Evolutionary conservation across 179 eudicot genomes (phyloP).

Genomic region (Monotropa hypopitys): DNA sequence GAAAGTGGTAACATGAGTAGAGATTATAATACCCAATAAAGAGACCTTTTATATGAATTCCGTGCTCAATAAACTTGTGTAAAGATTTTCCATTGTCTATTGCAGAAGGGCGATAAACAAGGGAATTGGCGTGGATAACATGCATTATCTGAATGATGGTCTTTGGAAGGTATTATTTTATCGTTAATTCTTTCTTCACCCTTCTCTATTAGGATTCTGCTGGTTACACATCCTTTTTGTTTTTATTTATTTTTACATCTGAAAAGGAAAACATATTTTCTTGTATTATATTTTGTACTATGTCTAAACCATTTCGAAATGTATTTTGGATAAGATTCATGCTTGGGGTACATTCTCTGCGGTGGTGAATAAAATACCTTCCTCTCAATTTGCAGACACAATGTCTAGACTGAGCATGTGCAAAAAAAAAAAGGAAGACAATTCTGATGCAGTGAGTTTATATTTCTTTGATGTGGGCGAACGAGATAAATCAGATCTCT

Average conservation of each 20-base stretch:
- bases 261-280: too few relatives aligned
- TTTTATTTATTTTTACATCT: too few relatives aligned
- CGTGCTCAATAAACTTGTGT: neutral
- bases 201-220: neutral
- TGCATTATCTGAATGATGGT: constrained; percentile 96
- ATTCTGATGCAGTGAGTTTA: neutral
- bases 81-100: constrained; percentile 7
- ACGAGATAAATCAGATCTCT: neutral
- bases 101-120: constrained; percentile 86
- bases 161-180: constrained; percentile 83
- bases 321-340: too few relatives aligned
- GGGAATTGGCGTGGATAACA: constrained; percentile 90
- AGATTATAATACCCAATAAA: neutral
- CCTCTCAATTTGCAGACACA: constrained; percentile 43
- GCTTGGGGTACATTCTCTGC: neutral
- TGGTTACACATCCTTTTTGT: neutral
- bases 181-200: neutral
- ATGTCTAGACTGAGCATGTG: constrained; percentile 29
- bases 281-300: neutral
- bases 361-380: neutral
- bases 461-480: neutral
- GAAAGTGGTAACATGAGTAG: neutral
- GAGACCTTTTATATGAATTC: neutral
- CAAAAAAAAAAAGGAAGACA: neutral
- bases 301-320: neutral